phyloP scores from a whole-genome alignment of 1,284 basidiomycete genomes.

The Irpex sp. region DNA sequence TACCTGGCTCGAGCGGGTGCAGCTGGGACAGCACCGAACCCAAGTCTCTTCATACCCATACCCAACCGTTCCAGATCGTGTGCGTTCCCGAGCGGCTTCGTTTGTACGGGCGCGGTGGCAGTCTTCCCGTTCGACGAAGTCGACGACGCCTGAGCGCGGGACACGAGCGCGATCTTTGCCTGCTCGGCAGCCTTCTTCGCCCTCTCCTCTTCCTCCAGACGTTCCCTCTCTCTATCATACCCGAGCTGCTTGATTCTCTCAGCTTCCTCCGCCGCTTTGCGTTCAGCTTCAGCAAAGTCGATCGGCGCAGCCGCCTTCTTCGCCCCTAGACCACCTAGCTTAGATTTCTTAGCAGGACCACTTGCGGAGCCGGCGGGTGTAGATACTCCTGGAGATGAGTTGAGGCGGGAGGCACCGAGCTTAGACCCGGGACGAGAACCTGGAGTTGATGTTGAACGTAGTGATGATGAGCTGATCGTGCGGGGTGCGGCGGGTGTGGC shows the following conservation, averaged over 20 bases:
- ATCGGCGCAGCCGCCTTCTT: constrained; percentile 75
- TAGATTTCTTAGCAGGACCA: constrained; percentile 51
- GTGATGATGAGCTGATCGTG: constrained; percentile 58
- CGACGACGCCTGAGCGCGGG: constrained; percentile 22
- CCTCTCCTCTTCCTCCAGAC: constrained; percentile 60
- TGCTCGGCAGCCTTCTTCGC: constrained; percentile 49
- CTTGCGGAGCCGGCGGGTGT: constrained; percentile 27
- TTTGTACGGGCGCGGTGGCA: constrained; percentile 17
- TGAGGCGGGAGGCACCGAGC: constrained; percentile 51
- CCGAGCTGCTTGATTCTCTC: constrained; percentile 86
- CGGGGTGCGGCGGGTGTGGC: constrained; percentile 45
- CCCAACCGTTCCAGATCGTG: constrained; percentile 61
- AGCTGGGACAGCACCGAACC: constrained; percentile 79
- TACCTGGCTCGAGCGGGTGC: constrained; percentile 45
- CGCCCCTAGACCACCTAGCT: constrained; percentile 81
- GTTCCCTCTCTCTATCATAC: constrained; percentile 80
- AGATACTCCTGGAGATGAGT: constrained; percentile 34
- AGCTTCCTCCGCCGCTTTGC: constrained; percentile 83
- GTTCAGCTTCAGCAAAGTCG: constrained; percentile 89
- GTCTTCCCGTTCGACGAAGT: constrained; percentile 24
- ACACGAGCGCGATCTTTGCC: constrained; percentile 32
- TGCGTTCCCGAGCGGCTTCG: constrained; percentile 32
- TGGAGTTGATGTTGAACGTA: constrained; percentile 35
- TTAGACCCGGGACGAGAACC: constrained; percentile 35
- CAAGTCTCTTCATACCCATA: constrained; percentile 81